Evolutionary conservation across 2,329 filamentous ascomycete genomes (phyloP).

Genomic region (Parascedosporium putredinis): DNA sequence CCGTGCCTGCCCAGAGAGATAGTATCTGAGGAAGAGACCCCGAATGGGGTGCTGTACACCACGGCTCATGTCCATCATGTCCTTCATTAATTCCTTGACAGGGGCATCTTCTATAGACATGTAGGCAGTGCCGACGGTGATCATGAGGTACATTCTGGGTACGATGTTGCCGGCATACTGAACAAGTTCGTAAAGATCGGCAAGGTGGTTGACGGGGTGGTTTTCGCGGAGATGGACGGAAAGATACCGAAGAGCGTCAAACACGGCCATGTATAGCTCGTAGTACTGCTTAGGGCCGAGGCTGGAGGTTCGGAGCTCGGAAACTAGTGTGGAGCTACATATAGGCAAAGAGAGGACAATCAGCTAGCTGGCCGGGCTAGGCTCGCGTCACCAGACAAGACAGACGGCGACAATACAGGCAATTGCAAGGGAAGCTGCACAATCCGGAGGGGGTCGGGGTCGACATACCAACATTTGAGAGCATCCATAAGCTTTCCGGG

Average conservation of each 20-base stretch:
- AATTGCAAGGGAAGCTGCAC: too few species aligned
- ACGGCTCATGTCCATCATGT: slow-evolving; percentile 99
- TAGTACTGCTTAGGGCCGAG: slow-evolving; percentile 99
- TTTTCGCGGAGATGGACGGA: slow-evolving; percentile 95
- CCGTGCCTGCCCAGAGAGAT: slow-evolving; percentile 86
- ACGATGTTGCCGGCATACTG: slow-evolving; percentile 98
- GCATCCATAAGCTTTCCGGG: slow-evolving; percentile 99
- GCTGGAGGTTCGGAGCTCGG: slow-evolving; percentile 94
- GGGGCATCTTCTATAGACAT: slow-evolving; percentile 98
- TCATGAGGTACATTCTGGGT: slow-evolving; percentile 94
- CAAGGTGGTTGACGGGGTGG: slow-evolving; percentile 94
- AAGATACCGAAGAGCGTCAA: slow-evolving; percentile 92
- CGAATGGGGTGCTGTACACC: slow-evolving; percentile 95
- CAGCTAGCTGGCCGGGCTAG: background rate
- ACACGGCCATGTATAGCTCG: slow-evolving; percentile 98
- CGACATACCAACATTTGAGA: slow-evolving; percentile 95
- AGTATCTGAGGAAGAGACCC: slow-evolving; percentile 90
- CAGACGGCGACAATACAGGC: too few species aligned
- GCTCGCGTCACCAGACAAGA: too few species aligned
- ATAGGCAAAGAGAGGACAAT: background rate
- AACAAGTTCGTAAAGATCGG: slow-evolving; percentile 93
- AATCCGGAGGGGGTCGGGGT: too few species aligned
- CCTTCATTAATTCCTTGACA: slow-evolving; percentile 99
- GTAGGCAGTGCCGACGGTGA: slow-evolving; percentile 97
- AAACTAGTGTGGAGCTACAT: slow-evolving; percentile 91